These are phyloP conservation scores for Amaranthus tricolor DNA, from an alignment of 179 eudicot genomes.

Conservation along the genomic window DNA sequence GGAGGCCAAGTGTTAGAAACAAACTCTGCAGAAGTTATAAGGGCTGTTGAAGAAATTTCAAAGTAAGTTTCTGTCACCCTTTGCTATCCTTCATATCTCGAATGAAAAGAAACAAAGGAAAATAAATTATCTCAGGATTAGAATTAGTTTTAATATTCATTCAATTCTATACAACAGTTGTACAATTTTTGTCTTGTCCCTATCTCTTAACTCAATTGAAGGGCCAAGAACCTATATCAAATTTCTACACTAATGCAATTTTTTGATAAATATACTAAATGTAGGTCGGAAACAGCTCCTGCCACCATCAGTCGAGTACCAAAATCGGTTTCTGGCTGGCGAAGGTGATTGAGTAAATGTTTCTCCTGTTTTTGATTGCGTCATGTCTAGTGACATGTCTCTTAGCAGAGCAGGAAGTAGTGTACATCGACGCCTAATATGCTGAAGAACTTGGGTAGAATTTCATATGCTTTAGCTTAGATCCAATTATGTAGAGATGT, in stretches of 20 bases:
- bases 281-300: conserved; percentile 64
- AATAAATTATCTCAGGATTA: not conserved
- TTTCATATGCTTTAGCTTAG: no score
- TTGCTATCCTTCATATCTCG: not conserved
- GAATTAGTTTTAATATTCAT: no score
- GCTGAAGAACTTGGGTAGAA: no score
- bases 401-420: no score
- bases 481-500: no score
- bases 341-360: conserved; percentile 29
- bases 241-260: not conserved
- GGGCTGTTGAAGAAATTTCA: conserved; percentile 71
- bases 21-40: conserved; percentile 65
- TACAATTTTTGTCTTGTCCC: not conserved
- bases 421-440: no score
- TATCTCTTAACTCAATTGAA: not conserved
- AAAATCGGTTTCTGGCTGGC: conserved; percentile 73
- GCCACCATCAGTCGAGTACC: conserved; percentile 43
- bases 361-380: not conserved
- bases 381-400: no score
- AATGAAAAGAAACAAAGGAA: not conserved
- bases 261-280: conserved; percentile 8
- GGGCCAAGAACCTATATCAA: not conserved
- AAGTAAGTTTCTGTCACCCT: conserved; percentile 27
- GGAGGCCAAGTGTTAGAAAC: conserved; percentile 97
- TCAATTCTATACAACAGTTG: no score